Conservation (phyloP, 441 rosid species). For the Raphanus hybrid region DNA sequence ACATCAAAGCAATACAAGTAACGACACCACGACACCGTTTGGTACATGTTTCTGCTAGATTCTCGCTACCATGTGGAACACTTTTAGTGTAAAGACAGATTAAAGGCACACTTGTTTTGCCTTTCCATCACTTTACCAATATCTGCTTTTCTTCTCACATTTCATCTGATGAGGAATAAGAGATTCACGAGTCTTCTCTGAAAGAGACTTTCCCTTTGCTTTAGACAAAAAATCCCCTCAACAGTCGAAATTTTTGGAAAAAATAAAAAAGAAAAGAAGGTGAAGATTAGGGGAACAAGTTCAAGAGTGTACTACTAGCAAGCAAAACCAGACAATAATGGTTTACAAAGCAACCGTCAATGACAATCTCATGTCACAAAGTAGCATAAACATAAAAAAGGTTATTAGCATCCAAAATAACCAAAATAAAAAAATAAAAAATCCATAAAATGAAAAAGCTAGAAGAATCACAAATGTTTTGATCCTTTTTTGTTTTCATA, state of each 20-base stretch:
- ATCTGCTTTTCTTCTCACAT: background rate
- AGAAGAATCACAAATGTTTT: constrained; percentile 39
- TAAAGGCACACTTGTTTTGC: background rate
- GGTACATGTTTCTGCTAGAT: background rate
- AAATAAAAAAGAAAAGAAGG: background rate
- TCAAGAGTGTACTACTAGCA: constrained; percentile 7
- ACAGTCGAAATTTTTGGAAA: background rate
- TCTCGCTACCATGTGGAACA: background rate
- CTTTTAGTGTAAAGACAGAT: background rate
- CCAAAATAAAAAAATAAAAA: constrained; percentile 1
- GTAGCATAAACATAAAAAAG: constrained; percentile 25
- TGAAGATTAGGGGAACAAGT: background rate
- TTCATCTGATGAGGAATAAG: background rate
- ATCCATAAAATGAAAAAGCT: constrained; percentile 37
- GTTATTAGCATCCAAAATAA: constrained; percentile 35
- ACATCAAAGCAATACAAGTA: background rate
- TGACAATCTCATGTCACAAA: constrained; percentile 30
- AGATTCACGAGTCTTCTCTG: background rate
- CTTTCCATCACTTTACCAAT: constrained; percentile 6
- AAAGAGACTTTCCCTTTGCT: background rate
- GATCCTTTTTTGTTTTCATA: constrained; percentile 24
- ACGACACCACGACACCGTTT: background rate
- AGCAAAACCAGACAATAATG: constrained; percentile 23
- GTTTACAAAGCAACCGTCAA: constrained; percentile 31
- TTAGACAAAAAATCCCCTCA: background rate